Percentiles rank a stretch among this genome's conserved stretches.
Conservation (phyloP, 106 monocot species). For the Apostasia shenzhenica region DNA sequence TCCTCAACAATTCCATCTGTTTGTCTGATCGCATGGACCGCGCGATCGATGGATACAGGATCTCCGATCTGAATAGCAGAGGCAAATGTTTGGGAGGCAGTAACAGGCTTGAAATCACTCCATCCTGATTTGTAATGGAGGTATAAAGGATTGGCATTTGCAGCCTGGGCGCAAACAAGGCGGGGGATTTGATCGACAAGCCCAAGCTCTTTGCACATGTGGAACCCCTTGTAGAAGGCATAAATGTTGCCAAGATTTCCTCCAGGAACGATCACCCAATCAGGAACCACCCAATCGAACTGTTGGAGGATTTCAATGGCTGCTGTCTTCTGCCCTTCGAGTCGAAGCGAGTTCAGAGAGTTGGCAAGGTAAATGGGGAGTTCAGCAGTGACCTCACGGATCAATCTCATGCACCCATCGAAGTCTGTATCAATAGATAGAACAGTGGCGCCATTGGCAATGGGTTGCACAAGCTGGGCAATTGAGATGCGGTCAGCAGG, state of each 20-base stretch:
- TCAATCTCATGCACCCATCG: constrained; percentile 95
- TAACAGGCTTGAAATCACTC: constrained; percentile 57
- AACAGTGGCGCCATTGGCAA: constrained; percentile 92
- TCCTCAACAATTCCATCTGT: constrained; percentile 91
- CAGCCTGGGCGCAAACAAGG: constrained; percentile 86
- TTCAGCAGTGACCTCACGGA: constrained; percentile 88
- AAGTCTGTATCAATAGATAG: constrained; percentile 89
- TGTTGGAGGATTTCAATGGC: constrained; percentile 96
- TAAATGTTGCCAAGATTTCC: constrained; percentile 96
- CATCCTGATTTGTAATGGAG: constrained; percentile 73
- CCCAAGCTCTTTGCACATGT: constrained; percentile 86
- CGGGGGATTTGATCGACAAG: constrained; percentile 74
- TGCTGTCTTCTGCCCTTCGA: constrained; percentile 95
- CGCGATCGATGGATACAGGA: constrained; percentile 84
- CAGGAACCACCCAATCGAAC: constrained; percentile 96
- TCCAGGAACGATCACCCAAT: constrained; percentile 92
- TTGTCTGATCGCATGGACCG: constrained; percentile 51
- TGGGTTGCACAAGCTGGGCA: constrained; percentile 90
- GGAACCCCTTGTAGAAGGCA: constrained; percentile 92
- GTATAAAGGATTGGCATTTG: constrained; percentile 90
- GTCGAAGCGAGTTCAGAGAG: constrained; percentile 85
- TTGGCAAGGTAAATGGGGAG: constrained; percentile 94
- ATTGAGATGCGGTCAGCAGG: constrained; percentile 81
- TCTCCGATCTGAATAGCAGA: constrained; percentile 96
- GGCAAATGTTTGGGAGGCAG: constrained; percentile 63